A percentile compares a stretch with the other conserved stretches of the same genome.
These are phyloP conservation scores for Boehmeria nivea DNA, from an alignment of 306 rosid species.

Conservation along the genomic window DNA sequence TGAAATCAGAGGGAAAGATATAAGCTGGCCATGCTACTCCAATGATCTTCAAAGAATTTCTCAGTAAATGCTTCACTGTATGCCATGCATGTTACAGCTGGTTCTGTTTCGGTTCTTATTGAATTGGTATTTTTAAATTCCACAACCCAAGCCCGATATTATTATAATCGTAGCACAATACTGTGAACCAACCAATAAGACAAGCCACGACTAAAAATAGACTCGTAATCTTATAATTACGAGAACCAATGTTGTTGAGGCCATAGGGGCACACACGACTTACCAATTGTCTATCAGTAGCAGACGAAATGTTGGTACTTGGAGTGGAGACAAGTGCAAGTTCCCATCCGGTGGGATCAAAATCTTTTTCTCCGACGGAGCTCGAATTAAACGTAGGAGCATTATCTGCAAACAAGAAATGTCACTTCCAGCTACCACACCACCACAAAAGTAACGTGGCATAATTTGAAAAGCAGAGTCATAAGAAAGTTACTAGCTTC, in stretches of 20 bases:
- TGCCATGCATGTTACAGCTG: not conserved
- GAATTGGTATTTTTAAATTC: not conserved
- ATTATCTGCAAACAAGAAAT: conserved; percentile 28
- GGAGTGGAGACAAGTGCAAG: conserved; percentile 92
- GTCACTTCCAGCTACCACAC: conserved; percentile 12
- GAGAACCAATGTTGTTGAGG: too few species aligned
- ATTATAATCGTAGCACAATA: not conserved
- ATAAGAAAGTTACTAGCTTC: conserved; percentile 46
- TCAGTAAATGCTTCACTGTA: too few species aligned
- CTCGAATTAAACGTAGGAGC: conserved; percentile 59
- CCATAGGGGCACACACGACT: conserved; percentile 28
- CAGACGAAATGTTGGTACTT: conserved; percentile 72
- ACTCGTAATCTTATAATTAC: too few species aligned
- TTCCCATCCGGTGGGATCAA: conserved; percentile 97
- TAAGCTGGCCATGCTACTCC: not conserved
- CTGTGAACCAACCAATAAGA: too few species aligned
- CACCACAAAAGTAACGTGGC: conserved; percentile 12
- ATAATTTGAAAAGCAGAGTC: conserved; percentile 14
- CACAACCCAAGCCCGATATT: not conserved
- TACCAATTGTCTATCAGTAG: conserved; percentile 92
- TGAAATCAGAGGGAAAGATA: conserved; percentile 23
- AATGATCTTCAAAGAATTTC: too few species aligned
- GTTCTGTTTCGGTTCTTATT: not conserved
- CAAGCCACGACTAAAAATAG: too few species aligned
- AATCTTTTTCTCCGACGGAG: conserved; percentile 53